Base-by-base conservation (phyloP, 192 early-diverging fungal species). In the Phlyctochytrium bullatum region DNA sequence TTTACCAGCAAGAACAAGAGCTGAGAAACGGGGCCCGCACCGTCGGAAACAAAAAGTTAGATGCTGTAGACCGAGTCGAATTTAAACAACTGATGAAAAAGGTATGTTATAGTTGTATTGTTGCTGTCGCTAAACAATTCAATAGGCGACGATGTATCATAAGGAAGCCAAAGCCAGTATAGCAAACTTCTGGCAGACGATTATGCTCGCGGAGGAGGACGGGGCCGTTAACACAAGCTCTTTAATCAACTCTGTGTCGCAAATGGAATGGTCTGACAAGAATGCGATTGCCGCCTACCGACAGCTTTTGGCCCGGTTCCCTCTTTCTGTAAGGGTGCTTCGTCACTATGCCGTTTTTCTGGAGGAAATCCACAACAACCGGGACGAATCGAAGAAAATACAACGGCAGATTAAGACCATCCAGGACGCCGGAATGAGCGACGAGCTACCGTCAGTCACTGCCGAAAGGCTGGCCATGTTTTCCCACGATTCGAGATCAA, bases 1-100 rank as follows among this genome's bases (percentile, higher is more conserved):
- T 71, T 4, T 71, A 71, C 47, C 69, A 71, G 63, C 69, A 71
- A 57, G 62, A 71, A 35, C 69, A 71, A 47, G 69, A 71, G 63
- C 60, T 71, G 20, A 64, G 63, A 27, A 35, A 52, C 34, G 69
- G 61, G 29, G 54, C 54, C 10, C 51, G 62, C 17, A 71, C 69
- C 1, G 56, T 71, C 1, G 69, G 69, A 1, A 71, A 71, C 62
- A 71, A 71, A 30, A 71, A 71, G 34, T 30, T 71, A 0, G 69
- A 71, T 50, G 69, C 69, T 10, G 69, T 71, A 4, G 69, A 71
- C 59, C 29, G 69, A 20, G 69, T 71, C 52, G 69, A 71, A 36
- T 71, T 71, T 31, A 71, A 65, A 54, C 69, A 71, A 30, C 54
- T 71, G 10, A 71, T 54, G 34, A 71, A 71, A 59, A 62, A 71